Conservation (phyloP, 2,329 filamentous ascomycete genomes). For the Aspergillus pseudoglaucus region DNA sequence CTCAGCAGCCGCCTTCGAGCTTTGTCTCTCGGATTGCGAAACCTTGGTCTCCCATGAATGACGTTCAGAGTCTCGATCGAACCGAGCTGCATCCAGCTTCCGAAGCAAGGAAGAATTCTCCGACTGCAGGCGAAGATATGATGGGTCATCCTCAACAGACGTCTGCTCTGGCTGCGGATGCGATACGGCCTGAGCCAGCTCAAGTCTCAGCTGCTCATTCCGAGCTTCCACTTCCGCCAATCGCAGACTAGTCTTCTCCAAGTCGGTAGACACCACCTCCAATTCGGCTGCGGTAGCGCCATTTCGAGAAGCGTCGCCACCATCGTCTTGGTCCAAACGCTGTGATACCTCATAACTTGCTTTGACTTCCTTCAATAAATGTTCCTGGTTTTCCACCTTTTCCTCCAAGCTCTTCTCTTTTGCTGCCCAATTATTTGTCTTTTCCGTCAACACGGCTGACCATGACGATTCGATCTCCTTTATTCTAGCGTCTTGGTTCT, state of each 20-base stretch:
- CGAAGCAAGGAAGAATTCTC: constrained; percentile 90
- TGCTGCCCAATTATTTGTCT: constrained; percentile 91
- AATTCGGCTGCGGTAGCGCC: constrained; percentile 81
- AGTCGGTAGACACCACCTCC: constrained; percentile 84
- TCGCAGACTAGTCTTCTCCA: constrained; percentile 80
- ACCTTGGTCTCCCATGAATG: constrained; percentile 69
- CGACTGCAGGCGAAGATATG: constrained; percentile 77
- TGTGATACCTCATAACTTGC: constrained; percentile 96
- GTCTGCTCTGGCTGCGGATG: constrained; percentile 55
- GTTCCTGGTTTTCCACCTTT: constrained; percentile 89
- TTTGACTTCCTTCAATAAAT: constrained; percentile 87
- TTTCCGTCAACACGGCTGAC: constrained; percentile 84
- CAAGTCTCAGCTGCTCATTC: constrained; percentile 86
- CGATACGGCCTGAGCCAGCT: constrained; percentile 83
- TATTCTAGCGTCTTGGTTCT: constrained; percentile 67
- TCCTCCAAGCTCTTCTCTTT: constrained; percentile 89
- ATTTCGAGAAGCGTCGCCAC: constrained; percentile 54
- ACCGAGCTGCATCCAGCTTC: constrained; percentile 74
- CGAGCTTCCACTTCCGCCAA: constrained; percentile 87
- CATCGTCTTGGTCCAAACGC: constrained; percentile 68
- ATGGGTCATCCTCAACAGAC: constrained; percentile 79
- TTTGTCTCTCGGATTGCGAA: constrained; percentile 72
- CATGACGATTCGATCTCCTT: constrained; percentile 88
- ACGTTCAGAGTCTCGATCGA: constrained; percentile 77
- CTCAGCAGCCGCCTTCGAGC: constrained; percentile 67